phyloP scores from a whole-genome alignment of 345 rosid genomes.

The Rubroshorea leprosula region DNA sequence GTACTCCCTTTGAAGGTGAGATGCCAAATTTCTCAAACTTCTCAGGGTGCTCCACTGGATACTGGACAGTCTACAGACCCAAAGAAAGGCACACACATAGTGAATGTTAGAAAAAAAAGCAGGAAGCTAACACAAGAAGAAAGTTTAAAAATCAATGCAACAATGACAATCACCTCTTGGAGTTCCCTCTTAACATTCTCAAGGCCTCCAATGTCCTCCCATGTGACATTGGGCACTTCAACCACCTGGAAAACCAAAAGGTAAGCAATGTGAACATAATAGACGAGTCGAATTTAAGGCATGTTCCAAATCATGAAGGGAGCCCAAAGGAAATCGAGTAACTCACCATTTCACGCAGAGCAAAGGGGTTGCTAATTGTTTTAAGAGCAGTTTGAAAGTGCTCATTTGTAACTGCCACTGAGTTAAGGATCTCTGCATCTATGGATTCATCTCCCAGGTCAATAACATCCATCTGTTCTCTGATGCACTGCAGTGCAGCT shows the following conservation, averaged over 20 bases:
- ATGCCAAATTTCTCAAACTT: too few species aligned
- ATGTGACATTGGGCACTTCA: constrained; percentile 65
- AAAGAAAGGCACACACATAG: not conserved
- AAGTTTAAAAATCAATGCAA: not conserved
- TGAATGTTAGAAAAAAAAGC: not conserved
- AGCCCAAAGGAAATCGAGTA: not conserved
- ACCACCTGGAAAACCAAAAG: constrained; percentile 39
- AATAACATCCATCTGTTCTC: constrained; percentile 73
- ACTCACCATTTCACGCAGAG: constrained; percentile 64
- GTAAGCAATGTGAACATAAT: too few species aligned
- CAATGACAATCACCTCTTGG: constrained; percentile 47
- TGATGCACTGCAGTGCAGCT: constrained; percentile 67
- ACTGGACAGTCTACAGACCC: constrained; percentile 51
- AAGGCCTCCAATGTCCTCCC: constrained; percentile 72
- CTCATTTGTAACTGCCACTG: constrained; percentile 64
- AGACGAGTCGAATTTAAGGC: too few species aligned
- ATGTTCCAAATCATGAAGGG: too few species aligned
- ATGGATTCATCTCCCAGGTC: constrained; percentile 60
- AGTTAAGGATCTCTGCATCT: constrained; percentile 62
- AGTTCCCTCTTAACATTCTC: too few species aligned
- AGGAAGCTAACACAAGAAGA: constrained; percentile 1
- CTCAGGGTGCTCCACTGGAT: constrained; percentile 78
- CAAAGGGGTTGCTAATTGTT: constrained; percentile 64
- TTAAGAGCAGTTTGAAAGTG: constrained; percentile 66
- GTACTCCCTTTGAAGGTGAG: too few species aligned